Percentiles rank a stretch among this genome's conserved stretches.
phyloP scores from a whole-genome alignment of 176 grass and related monocot species.

The maize (Zea mays) region Zm-B73-REFERENCE-NAM-5.0 NC_050100.1:42313501-42314000 shows the following conservation, averaged over 20 bases:
- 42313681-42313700: slow-evolving; percentile 90
- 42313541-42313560: slow-evolving; percentile 94
- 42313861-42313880: slow-evolving; percentile 88
- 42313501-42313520: neutral
- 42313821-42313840: slow-evolving; percentile 76
- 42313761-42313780: slow-evolving; percentile 93
- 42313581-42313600: slow-evolving; percentile 98
- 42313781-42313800: slow-evolving; percentile 73
- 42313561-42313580: slow-evolving; percentile 99
- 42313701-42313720: slow-evolving; percentile 84
- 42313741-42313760: slow-evolving; percentile 99
- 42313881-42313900: slow-evolving; percentile 87
- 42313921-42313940: slow-evolving; percentile 79
- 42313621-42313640: slow-evolving; percentile 98
- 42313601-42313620: slow-evolving; percentile 94
- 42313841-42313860: slow-evolving; percentile 95
- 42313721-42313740: slow-evolving; percentile 96
- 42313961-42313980: slow-evolving; percentile 86
- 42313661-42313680: slow-evolving; percentile 99
- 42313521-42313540: slow-evolving; percentile 75
- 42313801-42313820: slow-evolving; percentile 88
- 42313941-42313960: slow-evolving; percentile 73
- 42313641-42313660: slow-evolving; percentile 99
- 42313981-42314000: slow-evolving; percentile 92
- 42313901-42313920: slow-evolving; percentile 91